A percentile compares a stretch with the other conserved stretches of the same genome.
Conservation (phyloP, 495 filamentous ascomycete species). For the Neurospora tetraspora region DNA sequence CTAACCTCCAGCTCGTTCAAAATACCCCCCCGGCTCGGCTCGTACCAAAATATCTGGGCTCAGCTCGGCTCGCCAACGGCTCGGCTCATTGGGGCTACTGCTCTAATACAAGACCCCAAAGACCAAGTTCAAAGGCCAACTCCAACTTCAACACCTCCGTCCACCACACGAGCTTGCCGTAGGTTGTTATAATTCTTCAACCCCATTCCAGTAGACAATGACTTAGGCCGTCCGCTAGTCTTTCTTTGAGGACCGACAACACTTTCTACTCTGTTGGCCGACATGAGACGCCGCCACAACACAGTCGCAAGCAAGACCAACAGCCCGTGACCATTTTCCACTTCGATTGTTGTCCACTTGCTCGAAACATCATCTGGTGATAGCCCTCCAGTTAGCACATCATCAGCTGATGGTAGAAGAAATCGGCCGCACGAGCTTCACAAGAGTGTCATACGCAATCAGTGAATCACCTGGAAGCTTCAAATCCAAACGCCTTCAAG, state of each 20-base stretch:
- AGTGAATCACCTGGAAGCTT: background rate
- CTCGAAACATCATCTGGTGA: background rate
- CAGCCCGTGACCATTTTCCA: background rate
- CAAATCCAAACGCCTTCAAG: background rate
- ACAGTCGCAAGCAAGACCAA: background rate
- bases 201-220: background rate
- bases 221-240: background rate
- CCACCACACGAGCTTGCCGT: background rate
- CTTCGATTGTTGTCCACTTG: background rate
- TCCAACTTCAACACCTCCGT: background rate
- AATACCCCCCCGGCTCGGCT: too few species aligned
- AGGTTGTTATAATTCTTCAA: background rate
- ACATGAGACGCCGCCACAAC: background rate
- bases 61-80: too few species aligned
- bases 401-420: background rate
- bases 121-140: background rate
- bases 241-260: background rate
- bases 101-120: background rate
- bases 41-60: too few species aligned
- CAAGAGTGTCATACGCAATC: background rate
- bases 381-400: background rate
- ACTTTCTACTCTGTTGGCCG: background rate
- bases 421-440: background rate
- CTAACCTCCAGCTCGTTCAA: too few species aligned
- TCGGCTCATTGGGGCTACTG: too few species aligned